These are phyloP conservation scores for Zoysia japonica DNA, from an alignment of 176 grass and related monocot genomes.

Conservation along the genomic window DNA sequence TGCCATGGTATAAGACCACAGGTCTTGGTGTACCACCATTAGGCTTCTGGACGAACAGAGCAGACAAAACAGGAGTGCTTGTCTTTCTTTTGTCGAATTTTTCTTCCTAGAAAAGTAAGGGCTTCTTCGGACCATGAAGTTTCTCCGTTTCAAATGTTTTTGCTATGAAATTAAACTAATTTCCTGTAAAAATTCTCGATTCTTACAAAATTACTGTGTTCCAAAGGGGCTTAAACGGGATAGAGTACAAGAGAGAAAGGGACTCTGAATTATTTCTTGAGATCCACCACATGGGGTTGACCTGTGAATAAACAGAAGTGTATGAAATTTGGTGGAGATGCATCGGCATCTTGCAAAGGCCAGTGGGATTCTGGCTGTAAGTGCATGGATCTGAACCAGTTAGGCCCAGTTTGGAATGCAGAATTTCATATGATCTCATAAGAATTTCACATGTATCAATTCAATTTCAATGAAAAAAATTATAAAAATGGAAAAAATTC, in stretches of 20 bases:
- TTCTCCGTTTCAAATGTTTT: too few relatives aligned
- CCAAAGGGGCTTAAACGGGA: too few relatives aligned
- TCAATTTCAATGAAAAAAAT: too few relatives aligned
- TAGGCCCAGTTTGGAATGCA: too few relatives aligned
- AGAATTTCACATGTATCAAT: too few relatives aligned
- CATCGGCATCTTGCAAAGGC: slow-evolving; percentile 17
- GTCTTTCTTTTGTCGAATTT: neutral
- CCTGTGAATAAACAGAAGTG: neutral
- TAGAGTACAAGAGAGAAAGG: too few relatives aligned
- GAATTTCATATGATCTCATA: too few relatives aligned
- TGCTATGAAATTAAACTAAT: too few relatives aligned
- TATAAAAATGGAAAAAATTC: too few relatives aligned
- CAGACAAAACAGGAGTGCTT: neutral
- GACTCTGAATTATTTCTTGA: neutral
- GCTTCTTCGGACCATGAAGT: too few relatives aligned
- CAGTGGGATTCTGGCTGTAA: slow-evolving; percentile 28
- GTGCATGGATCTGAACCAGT: slow-evolving; percentile 1
- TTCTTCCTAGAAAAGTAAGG: neutral
- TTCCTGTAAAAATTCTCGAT: too few relatives aligned
- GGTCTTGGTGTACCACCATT: neutral
- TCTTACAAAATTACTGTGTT: too few relatives aligned
- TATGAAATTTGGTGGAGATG: neutral
- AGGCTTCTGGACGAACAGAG: neutral
- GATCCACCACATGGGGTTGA: slow-evolving; percentile 39
- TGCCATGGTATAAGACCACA: neutral